phyloP scores from a whole-genome alignment of 768 basidiomycete genomes.

The Dendrothele bispora region DNA sequence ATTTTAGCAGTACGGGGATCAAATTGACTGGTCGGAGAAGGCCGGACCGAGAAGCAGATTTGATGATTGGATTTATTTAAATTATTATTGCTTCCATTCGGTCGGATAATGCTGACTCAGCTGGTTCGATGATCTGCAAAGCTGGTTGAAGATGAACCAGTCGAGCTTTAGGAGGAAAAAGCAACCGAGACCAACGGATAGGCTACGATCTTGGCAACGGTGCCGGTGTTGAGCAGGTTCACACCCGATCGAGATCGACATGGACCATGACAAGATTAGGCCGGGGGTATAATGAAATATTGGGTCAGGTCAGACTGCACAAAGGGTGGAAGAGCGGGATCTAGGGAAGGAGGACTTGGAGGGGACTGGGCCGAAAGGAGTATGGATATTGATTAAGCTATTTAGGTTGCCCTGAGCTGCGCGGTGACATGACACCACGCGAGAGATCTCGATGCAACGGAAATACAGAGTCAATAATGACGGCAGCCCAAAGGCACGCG shows the following conservation, averaged over 20 bases:
- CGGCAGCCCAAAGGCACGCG: conserved; percentile 62
- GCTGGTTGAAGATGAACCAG: conserved; percentile 2
- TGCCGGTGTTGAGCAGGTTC: conserved; percentile 14
- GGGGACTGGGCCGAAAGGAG: too few species aligned
- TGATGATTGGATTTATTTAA: too few species aligned
- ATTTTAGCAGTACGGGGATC: neutral
- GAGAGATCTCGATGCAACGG: conserved; percentile 41
- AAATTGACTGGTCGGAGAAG: too few species aligned
- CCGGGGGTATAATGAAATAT: too few species aligned
- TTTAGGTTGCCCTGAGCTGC: conserved; percentile 35
- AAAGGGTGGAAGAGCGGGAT: too few species aligned
- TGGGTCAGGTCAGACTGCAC: too few species aligned
- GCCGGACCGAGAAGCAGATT: too few species aligned
- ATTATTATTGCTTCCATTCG: too few species aligned
- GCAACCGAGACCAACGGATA: too few species aligned
- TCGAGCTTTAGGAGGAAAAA: conserved; percentile 10
- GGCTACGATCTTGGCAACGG: conserved; percentile 17
- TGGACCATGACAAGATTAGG: conserved; percentile 19
- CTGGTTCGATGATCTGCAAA: too few species aligned
- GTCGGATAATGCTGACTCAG: too few species aligned
- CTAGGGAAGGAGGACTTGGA: too few species aligned
- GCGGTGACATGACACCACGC: conserved; percentile 36
- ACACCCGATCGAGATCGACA: conserved; percentile 19
- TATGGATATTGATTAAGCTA: conserved; percentile 44
- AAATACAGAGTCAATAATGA: conserved; percentile 45